These are phyloP conservation scores for Picea sitchensis DNA, from an alignment of 75 land plant species.

Conservation along the genomic window DNA sequence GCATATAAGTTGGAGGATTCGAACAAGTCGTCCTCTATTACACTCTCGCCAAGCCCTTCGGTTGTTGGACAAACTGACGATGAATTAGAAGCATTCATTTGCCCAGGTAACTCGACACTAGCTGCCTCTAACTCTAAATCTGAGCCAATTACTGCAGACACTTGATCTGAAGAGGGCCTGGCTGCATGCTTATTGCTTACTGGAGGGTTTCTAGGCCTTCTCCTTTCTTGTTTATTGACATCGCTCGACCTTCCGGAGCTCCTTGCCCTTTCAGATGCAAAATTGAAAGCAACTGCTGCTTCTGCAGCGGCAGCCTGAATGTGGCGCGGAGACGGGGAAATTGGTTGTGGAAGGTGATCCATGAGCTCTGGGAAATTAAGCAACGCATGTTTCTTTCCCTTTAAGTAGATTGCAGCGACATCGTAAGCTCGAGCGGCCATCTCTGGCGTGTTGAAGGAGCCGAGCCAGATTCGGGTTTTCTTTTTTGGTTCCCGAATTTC, in stretches of 20 bases:
- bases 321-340: constrained; percentile 17
- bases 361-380: constrained; percentile 60
- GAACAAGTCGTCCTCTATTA: no score
- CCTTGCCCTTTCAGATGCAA: not conserved
- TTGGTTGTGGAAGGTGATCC: constrained; percentile 23
- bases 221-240: no score
- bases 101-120: no score
- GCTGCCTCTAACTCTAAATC: no score
- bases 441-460: constrained; percentile 36
- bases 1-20: no score
- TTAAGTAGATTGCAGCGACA: constrained; percentile 45
- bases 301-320: constrained; percentile 30
- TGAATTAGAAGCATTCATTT: no score
- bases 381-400: constrained; percentile 33
- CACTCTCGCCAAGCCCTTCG: no score
- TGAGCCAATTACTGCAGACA: no score
- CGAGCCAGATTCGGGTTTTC: constrained; percentile 52
- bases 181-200: no score
- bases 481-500: constrained; percentile 45
- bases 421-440: constrained; percentile 55
- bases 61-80: no score
- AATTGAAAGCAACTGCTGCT: constrained; percentile 28
- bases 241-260: not conserved
- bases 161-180: no score
- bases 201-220: no score